Percentiles rank a stretch among this genome's conserved stretches.
Conservation (phyloP, 495 filamentous ascomycete genomes). For the Stereocaulon alpinum region DNA sequence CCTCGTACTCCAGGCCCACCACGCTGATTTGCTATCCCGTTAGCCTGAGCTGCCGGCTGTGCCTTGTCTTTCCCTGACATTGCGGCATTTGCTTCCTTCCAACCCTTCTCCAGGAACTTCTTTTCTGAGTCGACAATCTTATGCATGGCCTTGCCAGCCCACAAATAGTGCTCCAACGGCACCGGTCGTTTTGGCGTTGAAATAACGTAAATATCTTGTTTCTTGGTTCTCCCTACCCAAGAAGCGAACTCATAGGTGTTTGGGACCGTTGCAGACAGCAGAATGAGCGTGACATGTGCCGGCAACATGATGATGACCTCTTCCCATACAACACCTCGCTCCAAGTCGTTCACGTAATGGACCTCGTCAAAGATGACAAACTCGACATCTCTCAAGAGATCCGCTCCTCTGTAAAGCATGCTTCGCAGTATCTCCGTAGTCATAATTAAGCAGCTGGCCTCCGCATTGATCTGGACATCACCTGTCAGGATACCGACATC, state of each 20-base stretch:
- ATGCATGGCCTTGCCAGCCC: constrained; percentile 82
- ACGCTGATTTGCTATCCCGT: constrained; percentile 29
- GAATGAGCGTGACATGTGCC: constrained; percentile 87
- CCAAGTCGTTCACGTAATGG: constrained; percentile 96
- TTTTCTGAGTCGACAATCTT: constrained; percentile 94
- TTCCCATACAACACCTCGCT: constrained; percentile 97
- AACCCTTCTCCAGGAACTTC: constrained; percentile 76
- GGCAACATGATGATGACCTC: constrained; percentile 99
- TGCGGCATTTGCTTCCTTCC: constrained; percentile 85
- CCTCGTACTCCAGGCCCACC: constrained; percentile 39
- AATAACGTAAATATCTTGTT: constrained; percentile 98
- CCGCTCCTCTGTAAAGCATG: constrained; percentile 95
- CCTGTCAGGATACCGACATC: constrained; percentile 96
- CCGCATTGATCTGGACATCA: constrained; percentile 95
- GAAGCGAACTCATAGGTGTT: constrained; percentile 97
- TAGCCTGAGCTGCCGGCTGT: constrained; percentile 44
- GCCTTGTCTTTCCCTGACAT: constrained; percentile 73
- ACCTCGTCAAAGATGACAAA: constrained; percentile 99
- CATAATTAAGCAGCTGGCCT: constrained; percentile 98
- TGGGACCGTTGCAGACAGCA: constrained; percentile 91
- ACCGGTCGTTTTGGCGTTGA: constrained; percentile 93
- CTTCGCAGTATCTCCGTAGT: constrained; percentile 96
- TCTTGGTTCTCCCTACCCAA: constrained; percentile 96
- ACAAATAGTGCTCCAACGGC: constrained; percentile 90
- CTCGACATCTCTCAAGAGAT: constrained; percentile 93